Base-by-base conservation (phyloP, 1,284 basidiomycete species). In the Dichomitus squalens region DNA sequence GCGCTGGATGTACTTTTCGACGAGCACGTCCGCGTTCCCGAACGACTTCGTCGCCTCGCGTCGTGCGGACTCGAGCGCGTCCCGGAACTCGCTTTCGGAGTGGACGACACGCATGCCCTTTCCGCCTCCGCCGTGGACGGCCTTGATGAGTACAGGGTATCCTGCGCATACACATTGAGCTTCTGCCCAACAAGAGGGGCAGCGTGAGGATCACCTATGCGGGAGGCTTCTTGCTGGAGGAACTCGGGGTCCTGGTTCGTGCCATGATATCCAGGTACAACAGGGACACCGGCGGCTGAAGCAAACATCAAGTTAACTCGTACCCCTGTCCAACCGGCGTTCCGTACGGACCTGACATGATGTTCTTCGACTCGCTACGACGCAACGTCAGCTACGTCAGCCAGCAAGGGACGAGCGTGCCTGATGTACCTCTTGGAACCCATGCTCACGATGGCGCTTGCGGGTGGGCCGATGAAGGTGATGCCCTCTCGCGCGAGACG, bases 71-170 rank as follows among this genome's bases (percentile, higher is more conserved):
- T 82, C 82, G 1, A 97, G 79, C 18, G 92, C 89, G 60, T 95
- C 89, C 54, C 81, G 73, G 65, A 96, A 95, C 31, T 88, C 87
- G 29, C 74, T 75, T 7, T 79, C 72, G 0, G 82, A 76, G 25
- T 81, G 80, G 27, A 97, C 96, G 25, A 89, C 88, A 59, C 95
- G 90, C 96, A 98, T 98, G 60, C 96, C 96, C 70, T 97, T 95
- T 16, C 96, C 96, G 57, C 96, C 96, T 52, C 96, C 96, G 27
- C 96, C 96, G 73, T 97, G 93, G 44, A 96, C 92, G 25, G 96
- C 95, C 72, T 97, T 97, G 77, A 97, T 96, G 59, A 96, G 80
- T 23, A 95, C 92, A 11, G 96, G 96, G 75, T 96, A 98, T 16
- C 86, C 87, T 88, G 48, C 18, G 12, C 12, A 3, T 12, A 12